A percentile compares a stretch with the other conserved stretches of the same genome.
phyloP scores from a whole-genome alignment of 495 filamentous ascomycete species.

The Mycothermus thermophilus region DNA sequence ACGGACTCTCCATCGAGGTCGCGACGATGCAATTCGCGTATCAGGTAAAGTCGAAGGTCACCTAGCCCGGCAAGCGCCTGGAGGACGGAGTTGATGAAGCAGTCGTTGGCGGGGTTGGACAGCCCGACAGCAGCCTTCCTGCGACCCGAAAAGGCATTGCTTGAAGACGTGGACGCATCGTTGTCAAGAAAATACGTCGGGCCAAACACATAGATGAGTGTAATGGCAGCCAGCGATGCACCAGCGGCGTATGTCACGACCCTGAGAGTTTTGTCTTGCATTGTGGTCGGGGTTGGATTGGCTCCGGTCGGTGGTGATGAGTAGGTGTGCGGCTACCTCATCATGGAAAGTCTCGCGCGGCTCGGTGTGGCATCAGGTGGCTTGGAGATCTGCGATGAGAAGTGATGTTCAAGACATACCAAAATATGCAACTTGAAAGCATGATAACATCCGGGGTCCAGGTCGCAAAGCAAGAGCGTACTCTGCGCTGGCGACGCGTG shows the following conservation, averaged over 20 bases:
- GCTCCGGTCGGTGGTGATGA: too few relatives aligned
- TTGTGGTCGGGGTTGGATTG: slow-evolving; percentile 28
- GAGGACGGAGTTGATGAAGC: slow-evolving; percentile 96
- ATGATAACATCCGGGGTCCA: too few relatives aligned
- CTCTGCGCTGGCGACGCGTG: too few relatives aligned
- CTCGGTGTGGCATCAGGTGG: too few relatives aligned
- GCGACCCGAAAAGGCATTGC: slow-evolving; percentile 34
- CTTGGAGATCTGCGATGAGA: too few relatives aligned
- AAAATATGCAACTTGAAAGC: too few relatives aligned
- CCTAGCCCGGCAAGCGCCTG: slow-evolving; percentile 92
- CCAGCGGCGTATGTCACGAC: slow-evolving; percentile 90
- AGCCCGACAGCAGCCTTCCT: slow-evolving; percentile 88
- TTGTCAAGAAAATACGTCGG: slow-evolving; percentile 89
- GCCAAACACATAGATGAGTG: slow-evolving; percentile 90
- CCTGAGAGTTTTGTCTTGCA: slow-evolving; percentile 78
- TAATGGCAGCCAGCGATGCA: slow-evolving; percentile 89
- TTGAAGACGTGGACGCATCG: slow-evolving; percentile 35
- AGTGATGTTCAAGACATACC: too few relatives aligned
- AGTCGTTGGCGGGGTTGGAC: slow-evolving; percentile 88
- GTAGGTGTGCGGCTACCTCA: too few relatives aligned
- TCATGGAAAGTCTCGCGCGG: too few relatives aligned
- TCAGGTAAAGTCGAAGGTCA: slow-evolving; percentile 79
- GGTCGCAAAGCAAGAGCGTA: too few relatives aligned
- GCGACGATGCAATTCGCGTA: slow-evolving; percentile 72
- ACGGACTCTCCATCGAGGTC: slow-evolving; percentile 58